Conservation (phyloP, 1,284 basidiomycete species). For the Puccinia novopanici region DNA sequence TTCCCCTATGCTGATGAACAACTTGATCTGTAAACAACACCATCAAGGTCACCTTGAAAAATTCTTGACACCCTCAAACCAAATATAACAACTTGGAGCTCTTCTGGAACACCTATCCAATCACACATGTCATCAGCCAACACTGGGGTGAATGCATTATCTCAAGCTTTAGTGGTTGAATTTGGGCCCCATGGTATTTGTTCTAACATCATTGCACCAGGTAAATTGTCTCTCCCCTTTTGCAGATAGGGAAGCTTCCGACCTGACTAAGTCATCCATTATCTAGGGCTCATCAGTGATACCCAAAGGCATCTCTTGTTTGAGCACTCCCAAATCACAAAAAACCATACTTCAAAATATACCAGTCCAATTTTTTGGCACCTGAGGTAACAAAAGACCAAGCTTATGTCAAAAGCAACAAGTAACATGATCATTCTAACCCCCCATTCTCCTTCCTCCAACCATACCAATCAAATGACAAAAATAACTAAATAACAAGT, state of each 20-base stretch:
- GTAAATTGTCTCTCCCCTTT: constrained; percentile 55
- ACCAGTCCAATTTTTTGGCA: constrained; percentile 57
- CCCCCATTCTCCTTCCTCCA: background rate
- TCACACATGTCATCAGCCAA: constrained; percentile 92
- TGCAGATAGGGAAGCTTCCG: background rate
- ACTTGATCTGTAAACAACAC: constrained; percentile 75
- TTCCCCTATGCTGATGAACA: background rate
- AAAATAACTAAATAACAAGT: constrained; percentile 66
- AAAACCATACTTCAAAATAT: constrained; percentile 53
- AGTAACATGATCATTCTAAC: constrained; percentile 28
- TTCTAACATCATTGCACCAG: constrained; percentile 87
- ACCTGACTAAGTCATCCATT: background rate
- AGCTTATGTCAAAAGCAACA: constrained; percentile 21
- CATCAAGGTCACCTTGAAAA: constrained; percentile 68
- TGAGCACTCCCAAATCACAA: constrained; percentile 63
- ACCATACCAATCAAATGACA: background rate
- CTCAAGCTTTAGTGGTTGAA: constrained; percentile 81
- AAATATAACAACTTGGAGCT: too few relatives aligned
- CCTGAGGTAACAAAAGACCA: constrained; percentile 51
- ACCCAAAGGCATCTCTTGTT: constrained; percentile 82
- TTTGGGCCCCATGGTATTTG: constrained; percentile 92
- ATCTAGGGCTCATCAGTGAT: constrained; percentile 68
- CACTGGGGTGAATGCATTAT: constrained; percentile 86
- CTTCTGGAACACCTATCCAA: constrained; percentile 77
- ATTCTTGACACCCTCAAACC: too few relatives aligned